Base-by-base conservation (phyloP, 257 asterid genomes). In the Penstemon davidsonii region DNA sequence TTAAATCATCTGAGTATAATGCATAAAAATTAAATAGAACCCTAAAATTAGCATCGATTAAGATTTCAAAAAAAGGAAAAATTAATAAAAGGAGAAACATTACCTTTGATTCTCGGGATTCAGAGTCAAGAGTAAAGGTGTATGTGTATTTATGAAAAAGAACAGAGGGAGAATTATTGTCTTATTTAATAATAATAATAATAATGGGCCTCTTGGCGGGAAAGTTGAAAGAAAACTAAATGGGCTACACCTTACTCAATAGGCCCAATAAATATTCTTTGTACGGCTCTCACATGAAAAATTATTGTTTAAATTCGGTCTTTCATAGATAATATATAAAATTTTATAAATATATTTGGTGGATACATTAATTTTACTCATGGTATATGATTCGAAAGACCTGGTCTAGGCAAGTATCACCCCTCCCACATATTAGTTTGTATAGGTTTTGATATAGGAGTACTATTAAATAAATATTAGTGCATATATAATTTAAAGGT, bases 191-290 rank as follows among this genome's bases (percentile, higher is more conserved):
- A 25, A 25, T 25, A 25, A 25, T 25, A 25, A 25, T 25, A 25
- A 25, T 25, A 25, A 40, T 79, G 83, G 83, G 83, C 83, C 75
- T 52, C n/a, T 67, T 71, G 75, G 80, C 80, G 76, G 80, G 80
- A 79, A 79, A 71, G 42, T 38, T 8, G 37, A 76, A 50, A 45
- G 6, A 42, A 10, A 50, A n/a, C 1, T 12, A 25, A 64, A 11
- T 72, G 70, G 76, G 68, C 74, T 64, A 4, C 7, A 8, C 9
- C 0, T 3, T 64, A 4, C 7, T 13, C 9, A 0, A 3, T 2
- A 68, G 69, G 72, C 72, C 79, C 68, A 50, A 10, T 38, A 54
- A 58, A 71, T 54, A 8, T 3, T 51, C 36, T 49, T 0, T 5
- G 1, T 40, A 9, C 7, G 36, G 62, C 33, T 25, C 73, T 73